Evolutionary conservation across 1,284 basidiomycete genomes (phyloP).

Genomic region (Inonotus hispidus): DNA sequence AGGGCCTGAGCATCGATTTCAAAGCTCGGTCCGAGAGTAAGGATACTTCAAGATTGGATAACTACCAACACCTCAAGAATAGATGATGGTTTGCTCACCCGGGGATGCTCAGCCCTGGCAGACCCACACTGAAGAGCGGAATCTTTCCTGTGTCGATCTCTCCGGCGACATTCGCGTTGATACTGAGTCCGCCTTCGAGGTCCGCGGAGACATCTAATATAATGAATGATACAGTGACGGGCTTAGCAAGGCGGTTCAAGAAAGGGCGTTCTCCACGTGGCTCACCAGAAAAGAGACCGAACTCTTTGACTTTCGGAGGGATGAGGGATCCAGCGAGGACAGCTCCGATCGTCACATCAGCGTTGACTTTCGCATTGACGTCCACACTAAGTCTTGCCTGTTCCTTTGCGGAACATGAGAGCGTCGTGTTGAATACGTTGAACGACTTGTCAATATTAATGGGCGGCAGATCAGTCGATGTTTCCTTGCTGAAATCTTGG

Average conservation of each 20-base stretch:
- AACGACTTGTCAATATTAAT: constrained; percentile 32
- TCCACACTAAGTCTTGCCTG: constrained; percentile 31
- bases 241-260: not conserved
- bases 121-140: constrained; percentile 31
- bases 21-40: constrained; percentile 31
- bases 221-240: not conserved
- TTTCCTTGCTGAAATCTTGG: constrained; percentile 26
- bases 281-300: constrained; percentile 29
- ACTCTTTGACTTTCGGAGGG: constrained; percentile 29
- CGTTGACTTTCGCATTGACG: constrained; percentile 35
- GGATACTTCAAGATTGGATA: not conserved
- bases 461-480: constrained; percentile 21
- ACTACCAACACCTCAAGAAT: no score
- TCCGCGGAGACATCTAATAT: constrained; percentile 23
- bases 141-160: constrained; percentile 8
- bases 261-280: not conserved
- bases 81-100: no score
- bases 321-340: constrained; percentile 38
- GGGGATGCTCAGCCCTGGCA: constrained; percentile 39
- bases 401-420: constrained; percentile 35
- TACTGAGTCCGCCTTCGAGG: constrained; percentile 30
- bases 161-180: constrained; percentile 27
- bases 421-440: constrained; percentile 36
- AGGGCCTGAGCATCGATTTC: constrained; percentile 26
- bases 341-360: constrained; percentile 35